phyloP scores from a whole-genome alignment of 1,139 yeast species.

The Candida pseudoviswanathii region DNA sequence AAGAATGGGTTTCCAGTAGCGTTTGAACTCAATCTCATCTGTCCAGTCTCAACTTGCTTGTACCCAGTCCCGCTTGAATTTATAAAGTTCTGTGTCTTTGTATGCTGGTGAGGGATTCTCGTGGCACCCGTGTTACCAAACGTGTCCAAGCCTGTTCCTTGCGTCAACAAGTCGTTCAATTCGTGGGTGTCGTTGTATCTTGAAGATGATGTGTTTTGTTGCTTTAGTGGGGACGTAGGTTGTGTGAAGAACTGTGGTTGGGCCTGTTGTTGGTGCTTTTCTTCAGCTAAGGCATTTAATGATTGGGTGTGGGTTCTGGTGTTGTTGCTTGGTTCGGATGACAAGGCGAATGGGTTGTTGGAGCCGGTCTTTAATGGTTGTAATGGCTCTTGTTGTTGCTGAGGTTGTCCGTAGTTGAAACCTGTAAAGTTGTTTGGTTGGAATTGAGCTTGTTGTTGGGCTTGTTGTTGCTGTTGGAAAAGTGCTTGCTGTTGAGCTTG shows the following conservation, averaged over 20 bases:
- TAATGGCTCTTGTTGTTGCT: slow-evolving; percentile 40
- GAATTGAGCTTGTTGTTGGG: slow-evolving; percentile 33
- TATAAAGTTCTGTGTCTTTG: slow-evolving; percentile 75
- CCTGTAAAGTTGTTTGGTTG: slow-evolving; percentile 39
- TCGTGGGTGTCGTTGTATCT: slow-evolving; percentile 62
- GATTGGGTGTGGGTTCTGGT: slow-evolving; percentile 25
- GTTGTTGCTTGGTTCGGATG: slow-evolving; percentile 18
- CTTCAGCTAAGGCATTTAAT: slow-evolving; percentile 26
- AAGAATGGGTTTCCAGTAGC: slow-evolving; percentile 75
- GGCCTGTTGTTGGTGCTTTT: slow-evolving; percentile 26
- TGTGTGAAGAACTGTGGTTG: slow-evolving; percentile 27
- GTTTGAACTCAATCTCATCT: slow-evolving; percentile 41
- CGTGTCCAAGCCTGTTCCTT: slow-evolving; percentile 92
- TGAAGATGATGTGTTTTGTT: slow-evolving; percentile 36
- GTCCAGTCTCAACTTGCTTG: slow-evolving; percentile 46
- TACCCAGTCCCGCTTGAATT: slow-evolving; percentile 89
- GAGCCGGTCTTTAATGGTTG: slow-evolving; percentile 78
- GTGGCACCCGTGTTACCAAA: slow-evolving; percentile 92
- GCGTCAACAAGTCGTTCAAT: slow-evolving; percentile 74
- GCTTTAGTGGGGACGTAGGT: slow-evolving; percentile 25
- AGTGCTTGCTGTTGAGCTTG: slow-evolving; percentile 21
- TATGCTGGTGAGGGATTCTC: slow-evolving; percentile 92
- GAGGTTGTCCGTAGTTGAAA: slow-evolving; percentile 33
- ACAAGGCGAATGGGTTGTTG: slow-evolving; percentile 86
- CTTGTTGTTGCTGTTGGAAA: slow-evolving; percentile 17